Evolutionary conservation across 2,329 filamentous ascomycete genomes (phyloP).

Genomic region (Phyllosticta citribraziliensis): DNA sequence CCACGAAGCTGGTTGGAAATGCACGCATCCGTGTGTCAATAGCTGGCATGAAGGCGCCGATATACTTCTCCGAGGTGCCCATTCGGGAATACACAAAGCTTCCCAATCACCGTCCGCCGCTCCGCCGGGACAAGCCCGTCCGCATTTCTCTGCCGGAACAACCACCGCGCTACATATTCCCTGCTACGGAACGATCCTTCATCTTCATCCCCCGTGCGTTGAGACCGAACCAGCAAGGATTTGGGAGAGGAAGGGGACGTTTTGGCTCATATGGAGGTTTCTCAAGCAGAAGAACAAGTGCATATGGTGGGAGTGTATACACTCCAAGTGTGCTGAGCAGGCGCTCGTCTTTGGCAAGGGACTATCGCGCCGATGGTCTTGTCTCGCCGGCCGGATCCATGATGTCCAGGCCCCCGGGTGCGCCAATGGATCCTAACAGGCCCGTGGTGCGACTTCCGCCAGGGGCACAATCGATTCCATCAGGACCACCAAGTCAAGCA

Average conservation of each 20-base stretch:
- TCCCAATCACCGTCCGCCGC: slow-evolving; percentile 85
- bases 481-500: slow-evolving; percentile 7
- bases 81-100: slow-evolving; percentile 89
- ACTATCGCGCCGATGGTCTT: slow-evolving; percentile 59
- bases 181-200: slow-evolving; percentile 81
- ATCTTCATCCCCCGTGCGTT: slow-evolving; percentile 95
- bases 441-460: slow-evolving; percentile 81
- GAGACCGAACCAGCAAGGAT: slow-evolving; percentile 81
- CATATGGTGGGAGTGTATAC: slow-evolving; percentile 72
- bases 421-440: slow-evolving; percentile 49
- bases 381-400: slow-evolving; percentile 74
- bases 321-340: slow-evolving; percentile 81
- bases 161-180: slow-evolving; percentile 80
- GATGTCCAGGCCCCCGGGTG: slow-evolving; percentile 54
- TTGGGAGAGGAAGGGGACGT: slow-evolving; percentile 57
- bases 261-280: slow-evolving; percentile 58
- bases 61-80: slow-evolving; percentile 63
- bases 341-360: slow-evolving; percentile 66
- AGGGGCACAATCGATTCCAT: slow-evolving; percentile 25
- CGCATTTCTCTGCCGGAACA: slow-evolving; percentile 79
- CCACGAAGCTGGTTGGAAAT: slow-evolving; percentile 73
- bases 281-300: slow-evolving; percentile 69
- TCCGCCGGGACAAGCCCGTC: slow-evolving; percentile 92
- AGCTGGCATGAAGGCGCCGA: slow-evolving; percentile 61
- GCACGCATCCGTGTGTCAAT: slow-evolving; percentile 75